Conservation (phyloP, 2,329 filamentous ascomycete species). For the Torrubiellomyces zombiae region DNA sequence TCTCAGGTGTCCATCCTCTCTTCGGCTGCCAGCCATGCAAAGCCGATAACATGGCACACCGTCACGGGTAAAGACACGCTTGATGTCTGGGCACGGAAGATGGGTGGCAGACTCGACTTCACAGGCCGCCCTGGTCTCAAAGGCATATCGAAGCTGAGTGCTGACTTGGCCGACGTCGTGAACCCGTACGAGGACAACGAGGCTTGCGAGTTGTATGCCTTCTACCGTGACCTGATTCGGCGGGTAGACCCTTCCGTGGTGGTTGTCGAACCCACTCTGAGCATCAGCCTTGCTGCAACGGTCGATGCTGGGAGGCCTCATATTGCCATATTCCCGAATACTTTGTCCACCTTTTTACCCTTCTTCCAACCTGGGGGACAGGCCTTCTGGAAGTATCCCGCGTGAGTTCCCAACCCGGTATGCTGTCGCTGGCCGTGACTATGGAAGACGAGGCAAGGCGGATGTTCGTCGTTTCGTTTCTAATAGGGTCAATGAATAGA, state of each 20-base stretch:
- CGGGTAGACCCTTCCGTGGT: conserved; percentile 15
- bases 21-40: no score
- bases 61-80: conserved; percentile 8
- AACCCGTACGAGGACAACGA: conserved; percentile 15
- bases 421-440: no score
- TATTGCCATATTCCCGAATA: conserved; percentile 25
- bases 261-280: conserved; percentile 15
- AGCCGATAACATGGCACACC: conserved; percentile 11
- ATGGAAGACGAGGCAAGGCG: no score
- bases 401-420: conserved; percentile 13
- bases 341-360: conserved; percentile 20
- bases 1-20: no score
- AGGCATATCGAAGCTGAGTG: conserved; percentile 5
- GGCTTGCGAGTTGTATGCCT: no score
- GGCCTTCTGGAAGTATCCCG: conserved; percentile 22
- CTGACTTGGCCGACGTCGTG: no score
- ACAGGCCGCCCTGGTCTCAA: no score
- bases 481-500: no score
- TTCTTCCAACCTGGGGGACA: conserved; percentile 20
- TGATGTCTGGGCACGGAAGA: conserved; percentile 3
- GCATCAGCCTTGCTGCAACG: conserved; percentile 10
- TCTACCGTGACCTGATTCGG: conserved; percentile 14
- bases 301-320: conserved; percentile 11
- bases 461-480: no score
- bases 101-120: no score